Evolutionary conservation across 2,329 filamentous ascomycete genomes (phyloP).

Genomic region (Knoxdaviesia capensis): DNA sequence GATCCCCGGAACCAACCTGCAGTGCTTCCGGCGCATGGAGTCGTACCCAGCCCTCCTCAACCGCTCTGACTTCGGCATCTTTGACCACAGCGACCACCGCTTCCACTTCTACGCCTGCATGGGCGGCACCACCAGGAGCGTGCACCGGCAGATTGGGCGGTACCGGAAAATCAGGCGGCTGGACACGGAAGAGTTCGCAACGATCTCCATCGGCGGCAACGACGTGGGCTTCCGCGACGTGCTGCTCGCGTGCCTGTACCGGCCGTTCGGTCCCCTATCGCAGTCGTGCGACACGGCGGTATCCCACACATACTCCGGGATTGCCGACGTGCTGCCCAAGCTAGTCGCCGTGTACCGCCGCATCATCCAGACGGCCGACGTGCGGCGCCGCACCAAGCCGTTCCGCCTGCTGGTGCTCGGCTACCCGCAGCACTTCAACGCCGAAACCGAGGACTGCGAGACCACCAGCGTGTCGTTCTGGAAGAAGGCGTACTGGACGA

Average conservation of each 20-base stretch:
- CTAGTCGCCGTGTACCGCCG: too few species aligned
- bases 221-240: constrained; percentile 28
- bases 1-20: too few species aligned
- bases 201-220: constrained; percentile 27
- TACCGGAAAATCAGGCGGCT: constrained; percentile 14
- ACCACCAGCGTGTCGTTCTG: constrained; percentile 24
- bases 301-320: background rate
- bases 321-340: too few species aligned
- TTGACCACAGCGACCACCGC: too few species aligned
- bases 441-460: constrained; percentile 20
- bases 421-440: constrained; percentile 27
- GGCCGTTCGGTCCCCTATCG: constrained; percentile 26
- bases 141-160: constrained; percentile 19
- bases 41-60: too few species aligned
- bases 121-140: constrained; percentile 15
- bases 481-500: constrained; percentile 21
- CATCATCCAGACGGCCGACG: too few species aligned
- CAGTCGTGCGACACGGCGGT: constrained; percentile 23
- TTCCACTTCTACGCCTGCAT: constrained; percentile 14
- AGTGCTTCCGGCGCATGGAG: too few species aligned
- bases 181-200: constrained; percentile 18
- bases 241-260: constrained; percentile 28
- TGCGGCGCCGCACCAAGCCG: background rate
- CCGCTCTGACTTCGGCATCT: too few species aligned
- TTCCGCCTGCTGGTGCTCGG: constrained; percentile 23